These are phyloP conservation scores for Starmerella cellae DNA, from an alignment of 805 yeast species.

Conservation along the genomic window DNA sequence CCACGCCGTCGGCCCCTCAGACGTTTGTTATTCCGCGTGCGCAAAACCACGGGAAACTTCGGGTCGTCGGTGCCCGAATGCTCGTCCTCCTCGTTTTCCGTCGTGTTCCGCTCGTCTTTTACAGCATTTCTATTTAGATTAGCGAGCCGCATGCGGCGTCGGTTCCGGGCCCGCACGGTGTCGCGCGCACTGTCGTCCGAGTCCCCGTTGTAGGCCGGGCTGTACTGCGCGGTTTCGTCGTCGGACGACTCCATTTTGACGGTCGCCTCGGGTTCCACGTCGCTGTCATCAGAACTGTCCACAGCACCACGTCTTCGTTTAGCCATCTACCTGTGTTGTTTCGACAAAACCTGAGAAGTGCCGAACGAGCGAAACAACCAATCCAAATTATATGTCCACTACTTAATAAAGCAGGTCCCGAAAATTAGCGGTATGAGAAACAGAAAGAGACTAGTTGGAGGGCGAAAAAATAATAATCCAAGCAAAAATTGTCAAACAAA, in stretches of 20 bases:
- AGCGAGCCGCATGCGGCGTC: slow-evolving; percentile 1
- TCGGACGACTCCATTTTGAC: slow-evolving; percentile 3
- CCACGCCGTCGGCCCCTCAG: neutral
- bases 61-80: neutral
- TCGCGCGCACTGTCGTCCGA: neutral
- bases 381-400: too few species aligned
- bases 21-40: neutral
- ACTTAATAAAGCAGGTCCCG: too few species aligned
- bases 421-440: too few species aligned
- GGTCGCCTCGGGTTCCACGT: neutral
- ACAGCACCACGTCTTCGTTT: slow-evolving; percentile 13
- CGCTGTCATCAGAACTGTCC: slow-evolving; percentile 8
- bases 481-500: too few species aligned
- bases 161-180: neutral
- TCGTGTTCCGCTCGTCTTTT: neutral
- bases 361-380: too few species aligned
- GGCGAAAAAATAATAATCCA: too few species aligned
- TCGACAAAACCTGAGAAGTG: too few species aligned
- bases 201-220: neutral
- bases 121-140: neutral
- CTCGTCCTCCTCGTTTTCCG: neutral
- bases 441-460: too few species aligned
- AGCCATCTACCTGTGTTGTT: too few species aligned
- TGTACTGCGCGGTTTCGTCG: neutral
- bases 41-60: neutral